A percentile compares a stretch with the other conserved stretches of the same genome.
Conservation (phyloP, 345 rosid genomes). For the Eucalyptus caleyi region DNA sequence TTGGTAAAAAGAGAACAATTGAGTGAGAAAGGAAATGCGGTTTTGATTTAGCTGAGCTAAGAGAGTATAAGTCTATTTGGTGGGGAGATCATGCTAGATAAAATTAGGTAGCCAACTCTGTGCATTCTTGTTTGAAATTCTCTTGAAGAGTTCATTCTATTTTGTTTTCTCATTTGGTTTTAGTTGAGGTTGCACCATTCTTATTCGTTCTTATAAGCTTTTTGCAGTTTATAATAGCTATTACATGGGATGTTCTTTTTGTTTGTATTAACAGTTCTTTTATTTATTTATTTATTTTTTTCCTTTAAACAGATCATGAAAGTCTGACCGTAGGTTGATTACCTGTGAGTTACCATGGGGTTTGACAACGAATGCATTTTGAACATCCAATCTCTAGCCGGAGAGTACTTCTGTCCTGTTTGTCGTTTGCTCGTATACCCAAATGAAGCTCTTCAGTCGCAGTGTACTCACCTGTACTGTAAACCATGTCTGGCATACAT, state of each 20-base stretch:
- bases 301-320: background rate
- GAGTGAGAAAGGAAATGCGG: background rate
- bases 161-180: background rate
- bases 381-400: slow-evolving; percentile 59
- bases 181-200: background rate
- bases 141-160: background rate
- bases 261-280: background rate
- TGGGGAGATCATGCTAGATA: background rate
- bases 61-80: background rate
- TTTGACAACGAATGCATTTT: slow-evolving; percentile 64
- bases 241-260: background rate
- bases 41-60: background rate
- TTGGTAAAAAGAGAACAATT: background rate
- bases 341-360: slow-evolving; percentile 34
- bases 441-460: slow-evolving; percentile 75
- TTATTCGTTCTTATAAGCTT: background rate
- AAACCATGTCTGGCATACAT: slow-evolving; percentile 55
- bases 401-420: slow-evolving; percentile 76
- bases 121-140: background rate
- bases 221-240: background rate
- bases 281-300: background rate
- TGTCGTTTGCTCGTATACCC: slow-evolving; percentile 70
- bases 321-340: background rate
- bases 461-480: slow-evolving; percentile 77
- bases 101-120: background rate